These are phyloP conservation scores for Solanum chmielewskii DNA, from an alignment of 257 asterid species.

Conservation along the genomic window DNA sequence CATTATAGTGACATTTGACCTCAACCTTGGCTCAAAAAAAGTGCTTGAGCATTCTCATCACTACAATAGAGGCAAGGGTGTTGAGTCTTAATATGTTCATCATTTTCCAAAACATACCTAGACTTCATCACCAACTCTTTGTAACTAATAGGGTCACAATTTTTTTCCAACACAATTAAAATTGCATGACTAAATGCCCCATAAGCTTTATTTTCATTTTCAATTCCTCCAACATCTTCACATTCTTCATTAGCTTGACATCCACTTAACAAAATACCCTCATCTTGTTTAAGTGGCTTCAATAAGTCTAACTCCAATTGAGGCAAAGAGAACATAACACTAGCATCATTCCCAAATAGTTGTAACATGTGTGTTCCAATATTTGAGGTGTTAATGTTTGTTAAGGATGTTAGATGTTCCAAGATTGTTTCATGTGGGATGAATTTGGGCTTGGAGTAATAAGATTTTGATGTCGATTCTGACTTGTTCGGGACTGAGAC, in stretches of 20 bases:
- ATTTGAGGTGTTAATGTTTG: conserved; percentile 39
- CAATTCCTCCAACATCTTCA: conserved; percentile 38
- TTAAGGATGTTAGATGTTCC: conserved; percentile 37
- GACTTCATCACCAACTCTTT: conserved; percentile 46
- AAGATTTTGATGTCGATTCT: not conserved
- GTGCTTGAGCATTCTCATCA: conserved; percentile 43
- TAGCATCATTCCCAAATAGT: conserved; percentile 49
- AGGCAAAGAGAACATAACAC: conserved; percentile 41
- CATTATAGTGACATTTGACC: not conserved
- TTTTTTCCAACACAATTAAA: conserved; percentile 44
- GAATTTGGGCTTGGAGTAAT: conserved; percentile 21
- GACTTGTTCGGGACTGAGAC: not conserved
- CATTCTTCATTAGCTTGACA: conserved; percentile 68
- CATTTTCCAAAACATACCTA: conserved; percentile 28
- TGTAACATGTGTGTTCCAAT: conserved; percentile 49
- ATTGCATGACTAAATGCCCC: conserved; percentile 72
- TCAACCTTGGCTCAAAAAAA: conserved; percentile 22
- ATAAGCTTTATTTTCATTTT: conserved; percentile 27
- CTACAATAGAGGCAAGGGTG: conserved; percentile 81
- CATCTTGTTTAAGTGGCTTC: conserved; percentile 44
- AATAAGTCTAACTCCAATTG: conserved; percentile 5
- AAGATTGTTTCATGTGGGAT: conserved; percentile 40
- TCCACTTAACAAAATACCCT: conserved; percentile 74
- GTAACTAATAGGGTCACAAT: conserved; percentile 35
- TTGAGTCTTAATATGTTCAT: conserved; percentile 40